Evolutionary conservation across 1,284 basidiomycete genomes (phyloP).

Genomic region (Meripilus lineatus): DNA sequence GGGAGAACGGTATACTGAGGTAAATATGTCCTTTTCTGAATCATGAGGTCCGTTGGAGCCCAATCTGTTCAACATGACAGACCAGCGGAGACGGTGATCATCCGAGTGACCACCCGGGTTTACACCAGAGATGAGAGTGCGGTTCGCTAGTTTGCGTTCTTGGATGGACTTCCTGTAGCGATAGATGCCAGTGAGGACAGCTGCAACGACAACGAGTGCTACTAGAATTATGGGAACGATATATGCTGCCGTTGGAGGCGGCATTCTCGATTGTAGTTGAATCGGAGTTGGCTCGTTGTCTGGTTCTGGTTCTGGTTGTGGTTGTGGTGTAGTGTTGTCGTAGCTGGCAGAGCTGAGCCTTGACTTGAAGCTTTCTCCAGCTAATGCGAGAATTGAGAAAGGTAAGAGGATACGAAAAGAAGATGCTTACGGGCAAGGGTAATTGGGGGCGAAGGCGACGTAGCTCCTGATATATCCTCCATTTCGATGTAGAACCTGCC

Average conservation of each 20-base stretch:
- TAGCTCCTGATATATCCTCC: constrained; percentile 1
- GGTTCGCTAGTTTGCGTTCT: too few species aligned
- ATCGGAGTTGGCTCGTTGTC: not conserved
- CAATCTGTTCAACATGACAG: too few species aligned
- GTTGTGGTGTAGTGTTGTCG: not conserved
- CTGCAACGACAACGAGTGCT: not conserved
- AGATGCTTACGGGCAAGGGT: constrained; percentile 1
- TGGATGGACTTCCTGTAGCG: not conserved
- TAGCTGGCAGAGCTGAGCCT: not conserved
- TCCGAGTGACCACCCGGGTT: too few species aligned
- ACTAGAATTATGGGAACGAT: constrained; percentile 4
- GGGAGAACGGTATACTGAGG: too few species aligned
- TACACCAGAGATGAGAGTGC: not conserved
- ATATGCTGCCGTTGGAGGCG: constrained; percentile 3
- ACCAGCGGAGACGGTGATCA: too few species aligned
- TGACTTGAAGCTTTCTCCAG: not conserved
- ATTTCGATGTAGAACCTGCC: constrained; percentile 4
- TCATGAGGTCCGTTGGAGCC: too few species aligned
- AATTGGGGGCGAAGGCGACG: constrained; percentile 1
- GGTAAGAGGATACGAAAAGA: not conserved
- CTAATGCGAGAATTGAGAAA: not conserved
- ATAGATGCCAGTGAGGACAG: not conserved
- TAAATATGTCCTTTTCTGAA: too few species aligned
- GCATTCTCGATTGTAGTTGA: not conserved
- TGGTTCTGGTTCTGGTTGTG: not conserved